phyloP scores from a whole-genome alignment of 495 filamentous ascomycete species.

The Rhypophila decipiens region DNA sequence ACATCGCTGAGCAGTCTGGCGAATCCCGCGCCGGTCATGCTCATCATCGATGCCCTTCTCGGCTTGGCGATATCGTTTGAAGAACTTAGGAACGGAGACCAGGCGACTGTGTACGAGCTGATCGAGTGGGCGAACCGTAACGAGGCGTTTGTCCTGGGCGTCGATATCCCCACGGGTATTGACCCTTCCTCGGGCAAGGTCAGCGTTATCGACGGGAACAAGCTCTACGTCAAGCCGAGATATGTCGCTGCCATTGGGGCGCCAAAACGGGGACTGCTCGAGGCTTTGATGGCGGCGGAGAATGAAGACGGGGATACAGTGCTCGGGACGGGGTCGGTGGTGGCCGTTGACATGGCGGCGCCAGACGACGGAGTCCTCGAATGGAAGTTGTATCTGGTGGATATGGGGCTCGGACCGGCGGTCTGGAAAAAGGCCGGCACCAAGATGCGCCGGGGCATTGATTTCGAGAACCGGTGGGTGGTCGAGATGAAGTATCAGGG shows the following conservation, averaged over 20 bases:
- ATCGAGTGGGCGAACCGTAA: constrained; percentile 83
- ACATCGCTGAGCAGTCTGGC: constrained; percentile 23
- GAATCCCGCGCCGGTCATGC: constrained; percentile 50
- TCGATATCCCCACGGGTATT: constrained; percentile 84
- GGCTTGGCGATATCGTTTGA: constrained; percentile 80
- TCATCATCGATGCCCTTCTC: constrained; percentile 85
- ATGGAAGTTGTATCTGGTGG: constrained; percentile 75
- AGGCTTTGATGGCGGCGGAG: constrained; percentile 56
- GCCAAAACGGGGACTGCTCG: constrained; percentile 75
- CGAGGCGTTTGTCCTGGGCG: constrained; percentile 67
- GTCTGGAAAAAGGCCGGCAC: constrained; percentile 86
- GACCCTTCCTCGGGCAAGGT: constrained; percentile 67
- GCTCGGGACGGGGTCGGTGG: constrained; percentile 3
- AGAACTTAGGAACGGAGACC: constrained; percentile 72
- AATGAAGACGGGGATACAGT: constrained; percentile 40
- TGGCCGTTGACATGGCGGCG: constrained; percentile 17
- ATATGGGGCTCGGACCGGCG: constrained; percentile 74
- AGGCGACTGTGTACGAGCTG: constrained; percentile 72
- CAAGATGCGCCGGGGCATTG: constrained; percentile 68
- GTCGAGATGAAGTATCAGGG: constrained; percentile 52
- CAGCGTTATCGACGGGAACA: constrained; percentile 54
- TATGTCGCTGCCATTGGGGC: constrained; percentile 77
- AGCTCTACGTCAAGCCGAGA: constrained; percentile 65
- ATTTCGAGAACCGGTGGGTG: constrained; percentile 83
- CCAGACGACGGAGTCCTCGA: constrained; percentile 28